These are phyloP conservation scores for Salvia hispanica DNA, from an alignment of 257 asterid genomes.

Conservation along the genomic window DNA sequence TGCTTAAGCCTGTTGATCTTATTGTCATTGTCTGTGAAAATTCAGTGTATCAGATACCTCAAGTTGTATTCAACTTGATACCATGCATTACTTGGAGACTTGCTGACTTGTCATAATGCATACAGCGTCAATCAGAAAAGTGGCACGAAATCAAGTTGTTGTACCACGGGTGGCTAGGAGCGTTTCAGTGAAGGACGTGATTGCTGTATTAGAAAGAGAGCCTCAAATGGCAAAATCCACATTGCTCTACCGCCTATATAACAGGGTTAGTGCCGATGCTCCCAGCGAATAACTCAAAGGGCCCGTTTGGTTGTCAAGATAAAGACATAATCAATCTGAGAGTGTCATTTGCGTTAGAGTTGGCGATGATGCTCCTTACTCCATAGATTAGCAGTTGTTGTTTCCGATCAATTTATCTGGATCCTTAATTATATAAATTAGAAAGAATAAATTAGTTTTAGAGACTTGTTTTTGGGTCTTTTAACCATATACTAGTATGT, in stretches of 20 bases:
- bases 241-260: conserved; percentile 62
- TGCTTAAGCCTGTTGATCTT: not conserved
- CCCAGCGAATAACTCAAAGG: not conserved
- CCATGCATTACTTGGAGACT: not conserved
- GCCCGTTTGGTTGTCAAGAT: not conserved
- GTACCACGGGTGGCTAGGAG: conserved; percentile 58
- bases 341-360: not conserved
- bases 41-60: not conserved
- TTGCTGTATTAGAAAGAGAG: conserved; percentile 80
- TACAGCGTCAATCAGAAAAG: not conserved
- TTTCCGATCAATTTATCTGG: not conserved
- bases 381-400: not conserved
- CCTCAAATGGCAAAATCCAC: conserved; percentile 86
- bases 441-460: not conserved
- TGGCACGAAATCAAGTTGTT: conserved; percentile 42
- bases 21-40: not conserved
- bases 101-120: not conserved
- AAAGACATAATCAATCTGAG: not conserved
- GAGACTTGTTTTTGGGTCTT: not conserved
- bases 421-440: not conserved
- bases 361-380: not conserved
- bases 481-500: not conserved
- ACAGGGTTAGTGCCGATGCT: conserved; percentile 11
- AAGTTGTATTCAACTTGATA: not conserved
- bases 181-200: conserved; percentile 74